Base-by-base conservation (phyloP, 305 asterid species). In the Solanum hybrid region DNA sequence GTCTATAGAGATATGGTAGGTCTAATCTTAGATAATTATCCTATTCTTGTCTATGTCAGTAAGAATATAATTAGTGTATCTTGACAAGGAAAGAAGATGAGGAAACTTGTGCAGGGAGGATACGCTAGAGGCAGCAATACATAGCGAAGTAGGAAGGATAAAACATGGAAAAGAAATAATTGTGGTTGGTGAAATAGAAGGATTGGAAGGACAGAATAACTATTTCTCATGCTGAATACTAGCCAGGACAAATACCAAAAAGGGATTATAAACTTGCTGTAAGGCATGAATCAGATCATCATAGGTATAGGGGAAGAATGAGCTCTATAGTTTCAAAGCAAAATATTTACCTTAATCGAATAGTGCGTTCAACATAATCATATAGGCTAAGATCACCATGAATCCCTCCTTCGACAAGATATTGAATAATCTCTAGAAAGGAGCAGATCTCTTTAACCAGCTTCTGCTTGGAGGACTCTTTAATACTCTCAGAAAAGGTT, bases 381-480 rank as follows among this genome's bases (percentile, higher is more conserved):
- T 94, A 95, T 26, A 97, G 93, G 93, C 95, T 95, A 90, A 95
- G 73, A 77, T 91, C 95, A 77, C 99, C 98, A 84, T 96, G 97
- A 90, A 97, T 91, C 90, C 99, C 99, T 89, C 99, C 99, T 85
- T 94, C 98, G 10, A 96, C 95, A 80, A 96, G 95, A 93, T 92
- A 97, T 92, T 97, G 99, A 89, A 96, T 93, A 90, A 97, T 95
- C 93, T 97, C 98, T 72, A 96, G 88, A 90, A 96, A 91, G 91
- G 98, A 93, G 94, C 99, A 96, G 89, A 97, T 95, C 93, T 97
- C 98, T 94, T 94, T 95, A 89, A 94, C 79, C 90, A 96, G 91
- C 94, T 94, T 96, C 93, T 88, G 90, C 90, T 96, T 97, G 88
- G 95, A 89, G 7, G 97, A 91, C 89, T 93, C 95, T 90, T 93